phyloP scores from a whole-genome alignment of 2,329 filamentous ascomycete species.

The Alternaria metachromatica region DNA sequence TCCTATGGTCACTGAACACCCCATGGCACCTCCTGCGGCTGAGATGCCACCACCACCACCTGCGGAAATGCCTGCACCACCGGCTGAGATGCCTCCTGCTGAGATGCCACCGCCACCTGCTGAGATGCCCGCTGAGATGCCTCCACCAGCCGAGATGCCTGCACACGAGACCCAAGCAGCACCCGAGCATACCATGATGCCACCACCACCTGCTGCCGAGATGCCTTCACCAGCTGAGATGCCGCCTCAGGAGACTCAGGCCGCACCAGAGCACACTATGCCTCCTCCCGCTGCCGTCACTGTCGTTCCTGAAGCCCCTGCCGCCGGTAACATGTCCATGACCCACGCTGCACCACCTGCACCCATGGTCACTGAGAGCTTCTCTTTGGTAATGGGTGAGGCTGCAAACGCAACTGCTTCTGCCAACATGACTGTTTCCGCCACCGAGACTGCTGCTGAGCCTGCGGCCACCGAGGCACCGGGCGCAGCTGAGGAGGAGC shows the following conservation, averaged over 20 bases:
- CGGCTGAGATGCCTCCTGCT: neutral
- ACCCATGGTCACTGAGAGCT: conserved; percentile 14
- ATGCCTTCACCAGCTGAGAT: neutral
- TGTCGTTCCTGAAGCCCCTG: neutral
- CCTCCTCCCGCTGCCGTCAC: conserved; percentile 1
- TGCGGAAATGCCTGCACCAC: neutral
- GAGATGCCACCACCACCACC: neutral
- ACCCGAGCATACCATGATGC: neutral
- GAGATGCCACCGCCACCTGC: neutral
- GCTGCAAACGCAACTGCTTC: neutral
- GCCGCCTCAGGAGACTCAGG: neutral
- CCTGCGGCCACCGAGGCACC: neutral
- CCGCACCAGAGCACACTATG: conserved; percentile 2
- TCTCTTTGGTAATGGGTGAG: conserved; percentile 12
- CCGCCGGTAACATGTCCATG: neutral
- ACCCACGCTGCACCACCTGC: conserved; percentile 7
- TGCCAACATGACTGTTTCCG: neutral
- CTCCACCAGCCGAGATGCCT: neutral
- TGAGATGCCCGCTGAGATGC: conserved; percentile 1
- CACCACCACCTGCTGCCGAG: neutral
- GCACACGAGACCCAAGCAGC: neutral
- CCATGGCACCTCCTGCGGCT: neutral
- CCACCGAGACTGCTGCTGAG: neutral
- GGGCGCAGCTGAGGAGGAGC: neutral
- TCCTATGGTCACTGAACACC: conserved; percentile 1